Evolutionary conservation across 768 basidiomycete genomes (phyloP).

Genomic region (Leucosporidium scottii): DNA sequence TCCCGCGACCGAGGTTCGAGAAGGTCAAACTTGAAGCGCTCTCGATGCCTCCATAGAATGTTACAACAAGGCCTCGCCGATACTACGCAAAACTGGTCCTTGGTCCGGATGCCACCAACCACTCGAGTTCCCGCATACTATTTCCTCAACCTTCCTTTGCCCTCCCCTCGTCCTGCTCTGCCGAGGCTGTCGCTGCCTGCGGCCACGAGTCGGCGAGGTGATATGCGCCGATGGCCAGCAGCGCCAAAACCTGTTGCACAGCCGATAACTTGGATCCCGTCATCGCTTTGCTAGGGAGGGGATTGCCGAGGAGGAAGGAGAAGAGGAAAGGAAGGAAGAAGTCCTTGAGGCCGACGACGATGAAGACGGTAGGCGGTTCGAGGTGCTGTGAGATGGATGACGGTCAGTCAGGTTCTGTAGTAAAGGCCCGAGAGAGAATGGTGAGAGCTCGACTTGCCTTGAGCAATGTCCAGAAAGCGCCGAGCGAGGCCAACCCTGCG

Average conservation of each 20-base stretch:
- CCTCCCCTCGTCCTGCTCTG: too few relatives aligned
- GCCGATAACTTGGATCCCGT: background rate
- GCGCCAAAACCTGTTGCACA: background rate
- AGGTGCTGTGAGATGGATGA: background rate
- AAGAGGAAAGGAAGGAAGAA: background rate
- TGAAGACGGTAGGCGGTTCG: background rate
- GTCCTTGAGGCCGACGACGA: slow-evolving; percentile 10
- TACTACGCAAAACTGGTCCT: too few relatives aligned
- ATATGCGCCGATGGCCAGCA: background rate
- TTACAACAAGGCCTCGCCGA: too few relatives aligned
- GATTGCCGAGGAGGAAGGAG: background rate
- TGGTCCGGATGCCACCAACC: too few relatives aligned
- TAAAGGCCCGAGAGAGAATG: too few relatives aligned
- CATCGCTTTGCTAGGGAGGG: background rate
- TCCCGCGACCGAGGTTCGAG: too few relatives aligned
- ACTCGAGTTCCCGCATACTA: too few relatives aligned
- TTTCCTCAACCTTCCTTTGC: too few relatives aligned
- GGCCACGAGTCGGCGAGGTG: background rate
- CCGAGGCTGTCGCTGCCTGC: background rate
- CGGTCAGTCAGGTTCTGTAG: too few relatives aligned
- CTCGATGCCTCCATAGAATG: too few relatives aligned
- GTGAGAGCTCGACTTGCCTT: background rate
- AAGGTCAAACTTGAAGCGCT: too few relatives aligned
- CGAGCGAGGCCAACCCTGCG: background rate
- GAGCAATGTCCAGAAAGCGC: background rate